Percentiles rank a stretch among this genome's conserved stretches.
phyloP scores from a whole-genome alignment of 257 asterid genomes.

The Lantana camara region DNA sequence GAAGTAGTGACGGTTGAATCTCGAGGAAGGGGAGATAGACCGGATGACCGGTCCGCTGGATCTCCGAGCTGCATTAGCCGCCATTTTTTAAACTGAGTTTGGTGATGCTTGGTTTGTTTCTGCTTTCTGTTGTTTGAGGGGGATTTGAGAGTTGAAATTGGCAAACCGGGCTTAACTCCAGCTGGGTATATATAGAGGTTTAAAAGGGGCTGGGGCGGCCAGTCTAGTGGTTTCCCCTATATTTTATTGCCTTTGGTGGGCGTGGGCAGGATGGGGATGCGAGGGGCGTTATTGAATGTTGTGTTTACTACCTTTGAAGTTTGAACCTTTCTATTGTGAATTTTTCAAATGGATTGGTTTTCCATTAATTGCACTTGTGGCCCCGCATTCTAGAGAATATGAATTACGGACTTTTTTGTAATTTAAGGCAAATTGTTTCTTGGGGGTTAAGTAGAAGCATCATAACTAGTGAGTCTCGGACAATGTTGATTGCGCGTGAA shows the following conservation, averaged over 20 bases:
- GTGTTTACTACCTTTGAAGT: too few species aligned
- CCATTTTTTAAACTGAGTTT: conserved; percentile 29
- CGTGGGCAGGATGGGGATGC: too few species aligned
- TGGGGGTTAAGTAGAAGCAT: too few species aligned
- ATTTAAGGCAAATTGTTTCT: neutral
- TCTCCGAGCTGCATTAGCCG: conserved; percentile 34
- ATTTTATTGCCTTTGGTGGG: too few species aligned
- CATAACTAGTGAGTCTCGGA: too few species aligned
- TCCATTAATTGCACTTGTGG: conserved; percentile 33
- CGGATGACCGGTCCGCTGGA: conserved; percentile 48
- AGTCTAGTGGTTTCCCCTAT: too few species aligned
- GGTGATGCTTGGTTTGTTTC: neutral
- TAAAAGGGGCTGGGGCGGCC: neutral
- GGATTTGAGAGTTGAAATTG: conserved; percentile 28
- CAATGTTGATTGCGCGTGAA: too few species aligned
- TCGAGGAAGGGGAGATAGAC: conserved; percentile 36
- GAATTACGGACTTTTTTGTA: neutral
- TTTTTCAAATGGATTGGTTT: neutral
- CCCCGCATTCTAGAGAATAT: conserved; percentile 25
- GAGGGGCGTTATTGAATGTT: too few species aligned
- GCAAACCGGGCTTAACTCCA: conserved; percentile 35
- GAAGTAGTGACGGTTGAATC: conserved; percentile 30
- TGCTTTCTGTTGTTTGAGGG: neutral
- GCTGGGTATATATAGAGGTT: conserved; percentile 60
- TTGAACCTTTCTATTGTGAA: conserved; percentile 25